A percentile compares a stretch with the other conserved stretches of the same genome.
phyloP scores from a whole-genome alignment of 2,329 filamentous ascomycete species.

The Colletotrichum kahawae region DNA sequence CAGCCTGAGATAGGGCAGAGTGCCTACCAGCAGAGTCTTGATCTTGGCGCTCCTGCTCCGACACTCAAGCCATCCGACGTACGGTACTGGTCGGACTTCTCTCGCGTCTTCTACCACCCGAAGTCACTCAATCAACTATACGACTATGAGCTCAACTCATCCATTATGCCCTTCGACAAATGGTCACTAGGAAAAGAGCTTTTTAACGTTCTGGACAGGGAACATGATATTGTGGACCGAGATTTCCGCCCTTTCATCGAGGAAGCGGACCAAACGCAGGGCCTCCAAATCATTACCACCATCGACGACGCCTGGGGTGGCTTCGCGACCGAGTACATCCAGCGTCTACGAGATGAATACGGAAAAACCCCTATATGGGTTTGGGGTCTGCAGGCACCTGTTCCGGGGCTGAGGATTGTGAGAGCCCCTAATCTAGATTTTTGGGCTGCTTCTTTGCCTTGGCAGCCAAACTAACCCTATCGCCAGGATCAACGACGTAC shows the following conservation, averaged over 20 bases:
- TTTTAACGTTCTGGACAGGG: constrained; percentile 74
- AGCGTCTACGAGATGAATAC: constrained; percentile 86
- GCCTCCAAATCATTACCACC: constrained; percentile 76
- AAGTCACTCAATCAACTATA: constrained; percentile 84
- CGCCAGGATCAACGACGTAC: constrained; percentile 62
- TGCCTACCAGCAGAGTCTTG: constrained; percentile 80
- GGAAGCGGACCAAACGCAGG: constrained; percentile 92
- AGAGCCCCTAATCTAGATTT: neutral
- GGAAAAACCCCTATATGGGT: constrained; percentile 87
- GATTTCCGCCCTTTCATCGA: constrained; percentile 88
- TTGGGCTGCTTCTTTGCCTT: neutral
- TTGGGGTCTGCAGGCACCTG: constrained; percentile 77
- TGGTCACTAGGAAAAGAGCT: constrained; percentile 78
- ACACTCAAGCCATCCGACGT: constrained; percentile 72
- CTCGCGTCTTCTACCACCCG: constrained; percentile 90
- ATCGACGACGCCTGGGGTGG: constrained; percentile 84
- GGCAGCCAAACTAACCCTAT: neutral
- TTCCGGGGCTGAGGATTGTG: constrained; percentile 25
- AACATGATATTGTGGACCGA: constrained; percentile 88
- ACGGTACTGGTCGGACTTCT: constrained; percentile 98
- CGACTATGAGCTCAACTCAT: constrained; percentile 84
- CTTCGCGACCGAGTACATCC: constrained; percentile 74
- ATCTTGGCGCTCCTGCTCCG: constrained; percentile 69
- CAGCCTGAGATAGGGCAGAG: constrained; percentile 71
- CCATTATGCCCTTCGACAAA: constrained; percentile 81